Evolutionary conservation across 1,139 yeast species (phyloP).

Genomic region (Suhomyces atakaporum): DNA sequence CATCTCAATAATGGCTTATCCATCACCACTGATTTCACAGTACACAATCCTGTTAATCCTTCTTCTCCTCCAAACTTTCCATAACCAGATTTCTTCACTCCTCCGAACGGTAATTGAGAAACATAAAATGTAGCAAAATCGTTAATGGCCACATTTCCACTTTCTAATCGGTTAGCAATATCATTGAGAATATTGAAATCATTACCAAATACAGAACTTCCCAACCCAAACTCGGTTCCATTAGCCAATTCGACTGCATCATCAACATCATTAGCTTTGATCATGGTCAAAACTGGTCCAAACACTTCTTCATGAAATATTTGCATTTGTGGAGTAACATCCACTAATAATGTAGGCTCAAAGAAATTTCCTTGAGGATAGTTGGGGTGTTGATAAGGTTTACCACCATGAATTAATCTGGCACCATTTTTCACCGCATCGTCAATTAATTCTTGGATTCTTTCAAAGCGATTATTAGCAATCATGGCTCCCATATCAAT

Average conservation of each 20-base stretch:
- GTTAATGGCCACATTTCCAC: constrained; percentile 94
- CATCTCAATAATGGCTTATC: constrained; percentile 70
- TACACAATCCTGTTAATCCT: constrained; percentile 86
- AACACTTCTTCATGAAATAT: constrained; percentile 86
- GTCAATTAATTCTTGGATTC: constrained; percentile 61
- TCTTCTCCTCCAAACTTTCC: constrained; percentile 98
- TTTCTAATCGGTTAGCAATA: constrained; percentile 62
- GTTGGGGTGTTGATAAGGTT: constrained; percentile 45
- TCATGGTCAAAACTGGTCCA: constrained; percentile 71
- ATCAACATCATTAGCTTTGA: constrained; percentile 64
- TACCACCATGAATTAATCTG: constrained; percentile 74
- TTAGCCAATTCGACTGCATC: constrained; percentile 82
- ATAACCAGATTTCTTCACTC: constrained; percentile 87
- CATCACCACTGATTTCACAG: constrained; percentile 81
- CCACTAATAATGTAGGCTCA: constrained; percentile 81
- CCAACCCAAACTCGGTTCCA: constrained; percentile 86
- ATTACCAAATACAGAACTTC: constrained; percentile 83
- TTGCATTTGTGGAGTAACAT: constrained; percentile 74
- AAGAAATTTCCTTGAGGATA: constrained; percentile 71
- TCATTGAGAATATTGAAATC: constrained; percentile 56
- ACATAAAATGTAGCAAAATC: constrained; percentile 96
- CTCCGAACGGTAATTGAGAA: constrained; percentile 84
- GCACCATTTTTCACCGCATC: constrained; percentile 88
- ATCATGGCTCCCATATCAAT: constrained; percentile 97
- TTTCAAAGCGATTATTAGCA: constrained; percentile 69